These are phyloP conservation scores for Scenedesmus sp. DNA, from an alignment of 163 green algal genomes.

Conservation along the genomic window DNA sequence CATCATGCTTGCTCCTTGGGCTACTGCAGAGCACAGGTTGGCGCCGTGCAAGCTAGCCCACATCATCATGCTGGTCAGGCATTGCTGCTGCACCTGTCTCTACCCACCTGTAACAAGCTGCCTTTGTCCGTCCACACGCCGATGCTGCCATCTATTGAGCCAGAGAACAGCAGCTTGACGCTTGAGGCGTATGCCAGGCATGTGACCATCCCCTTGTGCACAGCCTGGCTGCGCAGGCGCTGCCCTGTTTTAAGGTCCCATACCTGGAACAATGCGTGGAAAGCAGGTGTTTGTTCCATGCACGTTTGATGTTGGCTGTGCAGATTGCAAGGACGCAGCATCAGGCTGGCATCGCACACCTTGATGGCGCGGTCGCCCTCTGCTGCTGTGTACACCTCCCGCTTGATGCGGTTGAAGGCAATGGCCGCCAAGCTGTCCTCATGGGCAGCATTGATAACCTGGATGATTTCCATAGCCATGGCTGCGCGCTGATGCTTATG, in stretches of 20 bases:
- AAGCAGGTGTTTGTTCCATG: not conserved
- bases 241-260: constrained; percentile 73
- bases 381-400: constrained; percentile 73
- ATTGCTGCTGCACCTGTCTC: not conserved
- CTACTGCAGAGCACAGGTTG: not conserved
- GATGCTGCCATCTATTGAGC: constrained; percentile 78
- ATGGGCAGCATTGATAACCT: constrained; percentile 63
- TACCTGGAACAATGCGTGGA: constrained; percentile 53
- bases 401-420: constrained; percentile 71
- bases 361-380: constrained; percentile 79
- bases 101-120: constrained; percentile 68
- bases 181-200: constrained; percentile 69
- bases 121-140: constrained; percentile 79
- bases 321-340: not conserved
- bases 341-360: constrained; percentile 45
- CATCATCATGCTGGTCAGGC: not conserved
- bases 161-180: constrained; percentile 73
- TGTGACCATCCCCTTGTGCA: constrained; percentile 79
- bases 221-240: constrained; percentile 69
- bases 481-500: not conserved
- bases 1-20: not conserved
- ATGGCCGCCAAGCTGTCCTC: constrained; percentile 68
- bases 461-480: constrained; percentile 74
- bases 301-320: no score
- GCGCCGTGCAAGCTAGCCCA: not conserved